Conservation (phyloP, 768 basidiomycete species). For the Collybiopsis confluens region DNA sequence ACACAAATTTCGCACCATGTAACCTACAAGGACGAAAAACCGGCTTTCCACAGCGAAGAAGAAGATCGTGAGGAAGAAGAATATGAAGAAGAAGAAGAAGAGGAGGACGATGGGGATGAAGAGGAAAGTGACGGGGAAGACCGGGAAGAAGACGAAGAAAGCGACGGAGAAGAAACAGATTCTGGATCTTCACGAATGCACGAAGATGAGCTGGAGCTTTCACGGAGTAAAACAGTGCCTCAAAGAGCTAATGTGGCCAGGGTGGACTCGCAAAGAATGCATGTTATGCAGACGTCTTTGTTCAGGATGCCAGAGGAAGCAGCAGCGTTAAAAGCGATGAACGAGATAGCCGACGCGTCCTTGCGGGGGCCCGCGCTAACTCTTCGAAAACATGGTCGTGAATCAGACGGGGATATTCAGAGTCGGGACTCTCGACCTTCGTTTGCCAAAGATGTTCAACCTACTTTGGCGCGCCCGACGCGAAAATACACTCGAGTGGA, state of each 20-base stretch:
- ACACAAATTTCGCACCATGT: background rate
- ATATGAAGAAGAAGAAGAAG: conserved; percentile 19
- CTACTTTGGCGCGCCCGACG: conserved; percentile 65
- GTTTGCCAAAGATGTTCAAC: conserved; percentile 70
- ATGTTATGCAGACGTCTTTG: conserved; percentile 89
- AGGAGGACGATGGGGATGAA: conserved; percentile 11
- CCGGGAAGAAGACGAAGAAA: conserved; percentile 25
- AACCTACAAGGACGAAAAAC: conserved; percentile 10
- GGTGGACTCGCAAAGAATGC: conserved; percentile 83
- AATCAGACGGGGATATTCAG: conserved; percentile 69
- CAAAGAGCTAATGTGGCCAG: conserved; percentile 73
- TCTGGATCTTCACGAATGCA: conserved; percentile 44
- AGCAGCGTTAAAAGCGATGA: conserved; percentile 54
- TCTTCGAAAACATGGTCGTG: conserved; percentile 70
- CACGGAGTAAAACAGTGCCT: conserved; percentile 47
- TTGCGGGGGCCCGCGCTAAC: conserved; percentile 27
- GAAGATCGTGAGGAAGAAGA: conserved; percentile 16
- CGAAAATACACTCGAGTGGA: conserved; percentile 79
- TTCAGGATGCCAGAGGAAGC: conserved; percentile 77
- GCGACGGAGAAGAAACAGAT: conserved; percentile 33
- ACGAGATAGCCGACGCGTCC: conserved; percentile 29
- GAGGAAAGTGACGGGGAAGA: conserved; percentile 28
- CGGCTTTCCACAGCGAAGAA: conserved; percentile 8
- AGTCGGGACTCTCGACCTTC: conserved; percentile 65
- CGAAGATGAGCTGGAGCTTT: conserved; percentile 44